These are phyloP conservation scores for Kodamaea ohmeri DNA, from an alignment of 1,139 yeast species.

Conservation along the genomic window DNA sequence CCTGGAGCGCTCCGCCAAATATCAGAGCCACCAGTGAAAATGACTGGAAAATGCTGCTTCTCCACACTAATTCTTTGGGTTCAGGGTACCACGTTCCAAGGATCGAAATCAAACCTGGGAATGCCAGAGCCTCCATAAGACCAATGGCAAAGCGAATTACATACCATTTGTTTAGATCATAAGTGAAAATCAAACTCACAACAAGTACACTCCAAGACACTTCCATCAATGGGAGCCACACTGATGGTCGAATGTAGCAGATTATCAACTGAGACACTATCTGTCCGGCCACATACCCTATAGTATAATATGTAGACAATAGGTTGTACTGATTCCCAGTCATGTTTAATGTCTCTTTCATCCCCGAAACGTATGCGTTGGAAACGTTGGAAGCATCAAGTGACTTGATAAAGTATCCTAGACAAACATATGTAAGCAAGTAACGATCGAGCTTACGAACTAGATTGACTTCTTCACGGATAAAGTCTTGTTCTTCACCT, in stretches of 20 bases:
- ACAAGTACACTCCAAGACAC: conserved; percentile 18
- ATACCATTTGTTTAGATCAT: conserved; percentile 15
- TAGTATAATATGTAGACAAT: conserved; percentile 29
- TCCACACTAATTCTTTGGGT: conserved; percentile 21
- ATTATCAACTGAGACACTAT: conserved; percentile 17
- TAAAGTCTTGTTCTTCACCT: conserved; percentile 5
- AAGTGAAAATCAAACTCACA: conserved; percentile 13
- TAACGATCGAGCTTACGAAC: conserved; percentile 38
- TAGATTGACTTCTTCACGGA: conserved; percentile 21
- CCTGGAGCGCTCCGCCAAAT: conserved; percentile 27
- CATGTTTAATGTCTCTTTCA: conserved; percentile 49
- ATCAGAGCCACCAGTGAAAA: conserved; percentile 29
- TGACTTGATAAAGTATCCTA: conserved; percentile 44
- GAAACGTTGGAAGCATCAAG: conserved; percentile 34
- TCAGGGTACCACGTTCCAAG: conserved; percentile 27
- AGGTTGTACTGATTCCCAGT: conserved; percentile 32
- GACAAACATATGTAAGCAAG: conserved; percentile 33
- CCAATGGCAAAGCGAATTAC: conserved; percentile 32
- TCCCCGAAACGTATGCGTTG: conserved; percentile 61
- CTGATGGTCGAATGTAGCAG: conserved; percentile 16
- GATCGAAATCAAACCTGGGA: conserved; percentile 24
- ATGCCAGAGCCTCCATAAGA: conserved; percentile 27
- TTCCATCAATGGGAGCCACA: conserved; percentile 17
- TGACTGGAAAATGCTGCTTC: conserved; percentile 23
- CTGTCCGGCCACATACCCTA: conserved; percentile 29